A percentile compares a stretch with the other conserved stretches of the same genome.
phyloP scores from a whole-genome alignment of 1,139 yeast genomes.

The Debaryomyces singareniensis region DNA sequence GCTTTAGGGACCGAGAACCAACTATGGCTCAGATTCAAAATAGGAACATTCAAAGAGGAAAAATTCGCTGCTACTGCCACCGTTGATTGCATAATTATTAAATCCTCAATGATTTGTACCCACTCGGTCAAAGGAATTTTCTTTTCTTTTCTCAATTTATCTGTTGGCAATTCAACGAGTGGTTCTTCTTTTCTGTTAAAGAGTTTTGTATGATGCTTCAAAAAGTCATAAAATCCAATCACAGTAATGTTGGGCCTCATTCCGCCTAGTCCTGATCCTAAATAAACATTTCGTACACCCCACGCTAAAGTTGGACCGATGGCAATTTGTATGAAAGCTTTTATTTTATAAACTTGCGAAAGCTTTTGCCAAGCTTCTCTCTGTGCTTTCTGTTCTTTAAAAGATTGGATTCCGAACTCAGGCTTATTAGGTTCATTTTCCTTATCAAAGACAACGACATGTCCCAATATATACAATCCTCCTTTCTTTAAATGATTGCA shows the following conservation, averaged over 20 bases:
- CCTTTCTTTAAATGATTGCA: conserved; percentile 94
- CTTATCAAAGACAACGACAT: conserved; percentile 66
- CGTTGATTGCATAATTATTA: conserved; percentile 86
- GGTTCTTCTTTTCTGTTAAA: conserved; percentile 1
- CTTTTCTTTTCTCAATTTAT: conserved; percentile 63
- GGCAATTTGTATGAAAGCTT: conserved; percentile 91
- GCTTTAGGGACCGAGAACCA: conserved; percentile 14
- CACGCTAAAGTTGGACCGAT: conserved; percentile 83
- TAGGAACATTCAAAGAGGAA: conserved; percentile 52
- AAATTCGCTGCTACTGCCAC: conserved; percentile 94
- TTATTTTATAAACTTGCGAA: conserved; percentile 68
- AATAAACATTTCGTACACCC: conserved; percentile 91
- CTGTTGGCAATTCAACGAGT: conserved; percentile 59
- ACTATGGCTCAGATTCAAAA: conserved; percentile 10
- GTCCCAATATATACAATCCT: conserved; percentile 87
- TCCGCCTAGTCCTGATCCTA: conserved; percentile 94
- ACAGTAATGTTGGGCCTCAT: conserved; percentile 96
- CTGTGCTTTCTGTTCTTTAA: conserved; percentile 63
- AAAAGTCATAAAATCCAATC: conserved; percentile 73
- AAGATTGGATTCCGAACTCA: conserved; percentile 31
- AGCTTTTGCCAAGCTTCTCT: conserved; percentile 78
- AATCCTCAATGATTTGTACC: conserved; percentile 89
- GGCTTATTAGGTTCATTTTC: conserved; percentile 15
- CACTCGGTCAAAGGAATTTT: conserved; percentile 72
- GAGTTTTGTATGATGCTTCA: conserved; percentile 29